These are phyloP conservation scores for Saturnispora silvae DNA, from an alignment of 805 yeast genomes.

Conservation along the genomic window DNA sequence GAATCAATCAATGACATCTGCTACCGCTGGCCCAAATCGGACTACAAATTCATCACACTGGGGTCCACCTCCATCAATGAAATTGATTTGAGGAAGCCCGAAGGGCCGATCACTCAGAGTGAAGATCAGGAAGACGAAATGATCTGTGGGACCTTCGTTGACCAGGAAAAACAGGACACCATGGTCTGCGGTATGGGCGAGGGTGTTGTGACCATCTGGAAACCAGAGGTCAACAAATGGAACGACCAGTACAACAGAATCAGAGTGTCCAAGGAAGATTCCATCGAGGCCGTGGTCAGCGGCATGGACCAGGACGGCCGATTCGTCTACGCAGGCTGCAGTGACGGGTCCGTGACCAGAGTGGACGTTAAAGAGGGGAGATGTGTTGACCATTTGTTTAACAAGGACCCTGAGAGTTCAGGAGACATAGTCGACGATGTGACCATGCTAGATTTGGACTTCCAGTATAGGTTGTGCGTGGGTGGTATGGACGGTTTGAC, in stretches of 20 bases:
- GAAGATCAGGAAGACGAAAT: conserved; percentile 94
- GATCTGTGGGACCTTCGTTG: conserved; percentile 61
- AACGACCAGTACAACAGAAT: conserved; percentile 75
- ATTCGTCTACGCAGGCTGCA: conserved; percentile 68
- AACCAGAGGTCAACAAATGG: conserved; percentile 52
- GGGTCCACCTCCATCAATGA: conserved; percentile 78
- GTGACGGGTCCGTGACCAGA: conserved; percentile 63
- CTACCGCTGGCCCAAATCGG: conserved; percentile 58
- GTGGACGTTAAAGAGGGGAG: conserved; percentile 57
- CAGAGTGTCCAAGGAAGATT: conserved; percentile 47
- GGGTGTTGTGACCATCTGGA: conserved; percentile 85
- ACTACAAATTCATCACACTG: conserved; percentile 66
- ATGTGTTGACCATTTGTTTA: conserved; percentile 55
- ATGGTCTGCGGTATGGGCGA: conserved; percentile 79
- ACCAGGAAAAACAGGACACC: conserved; percentile 40
- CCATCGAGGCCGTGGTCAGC: conserved; percentile 61
- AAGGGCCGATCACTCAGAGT: conserved; percentile 47
- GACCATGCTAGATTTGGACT: conserved; percentile 65
- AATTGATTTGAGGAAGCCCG: conserved; percentile 58
- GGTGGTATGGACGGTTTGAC: conserved; percentile 77
- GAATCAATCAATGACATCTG: conserved; percentile 70
- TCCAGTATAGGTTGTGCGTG: conserved; percentile 64
- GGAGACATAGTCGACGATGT: conserved; percentile 65
- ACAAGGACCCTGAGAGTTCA: conserved; percentile 55
- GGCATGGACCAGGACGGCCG: conserved; percentile 43